These are phyloP conservation scores for Cyclotella atomus DNA, from an alignment of 108 stramenopile genomes.

Conservation along the genomic window DNA sequence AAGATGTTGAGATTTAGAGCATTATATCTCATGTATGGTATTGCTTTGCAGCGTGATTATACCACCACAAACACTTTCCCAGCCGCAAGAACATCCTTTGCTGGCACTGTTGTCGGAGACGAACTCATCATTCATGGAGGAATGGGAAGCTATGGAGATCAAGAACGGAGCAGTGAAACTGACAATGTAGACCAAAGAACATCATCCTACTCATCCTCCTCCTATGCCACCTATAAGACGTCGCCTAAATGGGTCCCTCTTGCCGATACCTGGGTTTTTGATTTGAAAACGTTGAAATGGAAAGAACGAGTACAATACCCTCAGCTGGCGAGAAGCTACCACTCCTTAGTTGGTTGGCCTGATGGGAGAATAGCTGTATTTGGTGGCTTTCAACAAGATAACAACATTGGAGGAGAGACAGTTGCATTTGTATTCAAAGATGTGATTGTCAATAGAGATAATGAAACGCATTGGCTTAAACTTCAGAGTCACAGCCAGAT, in stretches of 20 bases:
- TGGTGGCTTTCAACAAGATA: conserved; percentile 49
- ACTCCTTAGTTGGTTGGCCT: conserved; percentile 43
- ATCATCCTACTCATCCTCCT: conserved; percentile 19
- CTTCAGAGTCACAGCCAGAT: conserved; percentile 12
- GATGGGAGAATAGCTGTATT: conserved; percentile 40
- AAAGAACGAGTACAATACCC: conserved; percentile 35
- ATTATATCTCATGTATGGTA: neutral
- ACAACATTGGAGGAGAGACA: conserved; percentile 38
- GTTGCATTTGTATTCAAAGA: conserved; percentile 51
- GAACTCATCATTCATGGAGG: conserved; percentile 52
- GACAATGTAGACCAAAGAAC: neutral
- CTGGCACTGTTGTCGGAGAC: conserved; percentile 41
- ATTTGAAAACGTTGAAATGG: conserved; percentile 41
- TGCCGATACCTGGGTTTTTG: conserved; percentile 49
- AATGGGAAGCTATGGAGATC: conserved; percentile 24
- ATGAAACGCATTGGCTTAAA: conserved; percentile 35
- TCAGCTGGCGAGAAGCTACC: conserved; percentile 44
- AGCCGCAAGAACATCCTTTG: conserved; percentile 41
- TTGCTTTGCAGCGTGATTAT: conserved; percentile 15
- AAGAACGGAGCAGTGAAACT: neutral
- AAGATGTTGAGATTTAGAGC: neutral
- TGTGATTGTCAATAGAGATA: conserved; percentile 32
- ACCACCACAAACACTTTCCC: conserved; percentile 28
- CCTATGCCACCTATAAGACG: conserved; percentile 34
- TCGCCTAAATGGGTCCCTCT: conserved; percentile 38